Evolutionary conservation across 176 grass and related monocot genomes (phyloP).

Genomic region (Melocanna baccifera): DNA sequence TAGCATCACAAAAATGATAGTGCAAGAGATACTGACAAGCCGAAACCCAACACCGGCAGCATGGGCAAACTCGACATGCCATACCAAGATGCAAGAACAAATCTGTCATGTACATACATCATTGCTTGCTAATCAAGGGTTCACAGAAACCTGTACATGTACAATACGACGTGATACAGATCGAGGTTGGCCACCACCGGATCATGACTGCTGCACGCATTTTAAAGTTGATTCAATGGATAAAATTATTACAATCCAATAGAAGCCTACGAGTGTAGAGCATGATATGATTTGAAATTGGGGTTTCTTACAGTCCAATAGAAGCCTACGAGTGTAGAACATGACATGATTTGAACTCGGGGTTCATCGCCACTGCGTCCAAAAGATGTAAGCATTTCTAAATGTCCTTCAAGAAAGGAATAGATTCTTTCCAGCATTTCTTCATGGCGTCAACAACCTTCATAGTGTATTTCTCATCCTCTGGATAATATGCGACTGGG

Average conservation of each 20-base stretch:
- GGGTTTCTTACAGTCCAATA: background rate
- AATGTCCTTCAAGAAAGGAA: slow-evolving; percentile 61
- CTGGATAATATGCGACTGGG: slow-evolving; percentile 79
- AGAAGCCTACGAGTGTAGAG: background rate
- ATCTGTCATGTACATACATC: no score
- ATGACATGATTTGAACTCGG: background rate
- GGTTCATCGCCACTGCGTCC: background rate
- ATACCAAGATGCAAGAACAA: no score
- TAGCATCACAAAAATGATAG: background rate
- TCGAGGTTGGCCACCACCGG: no score
- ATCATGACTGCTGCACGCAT: background rate
- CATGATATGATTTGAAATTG: background rate
- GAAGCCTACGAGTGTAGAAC: background rate
- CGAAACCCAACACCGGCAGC: background rate
- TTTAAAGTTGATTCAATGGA: background rate
- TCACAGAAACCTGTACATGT: background rate
- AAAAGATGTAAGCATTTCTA: slow-evolving; percentile 26
- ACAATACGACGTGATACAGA: no score
- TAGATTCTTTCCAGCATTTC: slow-evolving; percentile 64
- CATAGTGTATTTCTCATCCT: slow-evolving; percentile 55
- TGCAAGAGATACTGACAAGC: background rate
- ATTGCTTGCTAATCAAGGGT: background rate
- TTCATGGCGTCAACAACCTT: slow-evolving; percentile 65
- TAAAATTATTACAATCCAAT: background rate
- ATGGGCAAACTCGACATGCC: background rate